A percentile compares a stretch with the other conserved stretches of the same genome.
Evolutionary conservation across 1,284 basidiomycete species (phyloP).

Genomic region (Rhodotorula mucilaginosa): DNA sequence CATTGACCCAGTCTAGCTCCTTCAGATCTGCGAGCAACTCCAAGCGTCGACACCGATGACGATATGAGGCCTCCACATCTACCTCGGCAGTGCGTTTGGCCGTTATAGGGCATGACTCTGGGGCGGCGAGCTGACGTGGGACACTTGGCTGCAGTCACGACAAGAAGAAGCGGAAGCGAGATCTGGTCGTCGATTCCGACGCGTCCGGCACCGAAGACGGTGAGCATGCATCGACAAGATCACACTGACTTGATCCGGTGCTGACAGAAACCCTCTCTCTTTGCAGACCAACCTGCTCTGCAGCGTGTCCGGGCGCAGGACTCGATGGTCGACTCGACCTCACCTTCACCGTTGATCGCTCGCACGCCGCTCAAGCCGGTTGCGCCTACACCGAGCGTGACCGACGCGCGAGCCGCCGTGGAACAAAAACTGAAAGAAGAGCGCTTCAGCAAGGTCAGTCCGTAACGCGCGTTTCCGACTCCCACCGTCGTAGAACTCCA

Average conservation of each 20-base stretch:
- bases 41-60: conserved; percentile 30
- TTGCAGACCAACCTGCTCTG: conserved; percentile 16
- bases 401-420: neutral
- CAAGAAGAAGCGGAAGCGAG: conserved; percentile 40
- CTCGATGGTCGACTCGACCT: neutral
- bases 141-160: conserved; percentile 12
- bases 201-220: conserved; percentile 29
- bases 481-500: conserved; percentile 48
- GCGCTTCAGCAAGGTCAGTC: conserved; percentile 32
- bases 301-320: conserved; percentile 33
- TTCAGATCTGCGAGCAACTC: neutral
- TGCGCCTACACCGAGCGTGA: neutral
- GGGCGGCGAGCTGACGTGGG: neutral
- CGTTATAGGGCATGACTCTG: accelerated
- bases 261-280: neutral
- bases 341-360: neutral
- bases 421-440: conserved; percentile 34
- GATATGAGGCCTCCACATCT: conserved; percentile 28
- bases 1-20: neutral
- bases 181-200: conserved; percentile 36
- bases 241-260: neutral
- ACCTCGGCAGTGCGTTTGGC: conserved; percentile 17
- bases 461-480: no score
- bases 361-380: neutral
- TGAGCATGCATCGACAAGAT: neutral